phyloP scores from a whole-genome alignment of 805 yeast genomes.

The Sungouiella thailandica region DNA sequence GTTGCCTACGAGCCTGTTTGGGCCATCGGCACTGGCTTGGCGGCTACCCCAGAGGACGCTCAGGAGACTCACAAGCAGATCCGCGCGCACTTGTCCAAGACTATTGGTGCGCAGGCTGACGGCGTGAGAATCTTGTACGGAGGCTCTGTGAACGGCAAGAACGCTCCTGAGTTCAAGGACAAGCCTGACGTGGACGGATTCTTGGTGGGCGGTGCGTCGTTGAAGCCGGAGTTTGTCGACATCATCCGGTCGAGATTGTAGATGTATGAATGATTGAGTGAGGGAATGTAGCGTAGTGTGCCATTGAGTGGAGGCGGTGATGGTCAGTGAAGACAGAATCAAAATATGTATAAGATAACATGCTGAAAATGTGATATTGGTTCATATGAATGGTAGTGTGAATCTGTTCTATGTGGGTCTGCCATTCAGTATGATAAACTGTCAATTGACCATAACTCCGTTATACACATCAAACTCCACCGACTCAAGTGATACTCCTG shows the following conservation, averaged over 20 bases:
- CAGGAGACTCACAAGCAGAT: slow-evolving; percentile 89
- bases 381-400: too few relatives aligned
- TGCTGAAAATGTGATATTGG: too few relatives aligned
- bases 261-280: slow-evolving; percentile 5
- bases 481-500: too few relatives aligned
- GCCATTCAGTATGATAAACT: too few relatives aligned
- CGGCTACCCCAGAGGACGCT: slow-evolving; percentile 98
- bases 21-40: slow-evolving; percentile 99
- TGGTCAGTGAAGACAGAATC: too few relatives aligned
- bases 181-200: slow-evolving; percentile 95
- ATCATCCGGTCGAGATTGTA: slow-evolving; percentile 88
- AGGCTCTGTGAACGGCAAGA: slow-evolving; percentile 96
- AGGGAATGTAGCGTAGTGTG: neutral
- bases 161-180: slow-evolving; percentile 85
- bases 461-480: too few relatives aligned
- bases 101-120: slow-evolving; percentile 77
- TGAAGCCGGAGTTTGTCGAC: slow-evolving; percentile 96
- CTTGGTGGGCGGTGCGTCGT: slow-evolving; percentile 98
- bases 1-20: slow-evolving; percentile 99
- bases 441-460: too few relatives aligned
- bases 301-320: too few relatives aligned
- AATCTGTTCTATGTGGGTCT: too few relatives aligned
- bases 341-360: too few relatives aligned
- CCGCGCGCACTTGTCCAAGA: slow-evolving; percentile 74
- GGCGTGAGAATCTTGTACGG: slow-evolving; percentile 91